These are phyloP conservation scores for Lyophyllum semitale DNA, from an alignment of 768 basidiomycete species.

Conservation along the genomic window DNA sequence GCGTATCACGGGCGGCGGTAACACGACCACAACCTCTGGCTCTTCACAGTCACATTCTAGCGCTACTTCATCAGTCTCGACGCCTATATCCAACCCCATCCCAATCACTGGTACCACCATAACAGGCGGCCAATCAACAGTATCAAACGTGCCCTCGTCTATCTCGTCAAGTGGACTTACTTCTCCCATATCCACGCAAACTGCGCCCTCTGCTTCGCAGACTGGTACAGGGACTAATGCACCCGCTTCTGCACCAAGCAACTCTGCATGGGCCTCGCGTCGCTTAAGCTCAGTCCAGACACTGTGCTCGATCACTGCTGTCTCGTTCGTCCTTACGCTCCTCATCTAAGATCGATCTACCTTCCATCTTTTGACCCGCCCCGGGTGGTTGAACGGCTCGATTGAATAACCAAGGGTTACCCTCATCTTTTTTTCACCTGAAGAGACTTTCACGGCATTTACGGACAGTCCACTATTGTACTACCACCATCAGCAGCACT, in stretches of 20 bases:
- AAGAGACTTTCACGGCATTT: neutral
- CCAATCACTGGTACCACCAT: conserved; percentile 33
- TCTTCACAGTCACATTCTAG: conserved; percentile 11
- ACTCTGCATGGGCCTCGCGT: conserved; percentile 26
- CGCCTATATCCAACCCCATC: conserved; percentile 28
- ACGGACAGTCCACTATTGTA: conserved; percentile 5
- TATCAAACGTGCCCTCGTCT: neutral
- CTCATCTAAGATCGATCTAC: conserved; percentile 11
- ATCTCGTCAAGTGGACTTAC: neutral
- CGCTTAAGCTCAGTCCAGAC: conserved; percentile 13
- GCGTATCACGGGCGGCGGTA: conserved; percentile 37
- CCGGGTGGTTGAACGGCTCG: neutral
- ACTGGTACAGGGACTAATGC: conserved; percentile 4
- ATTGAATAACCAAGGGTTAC: conserved; percentile 2
- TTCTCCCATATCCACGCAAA: neutral
- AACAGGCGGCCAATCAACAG: neutral
- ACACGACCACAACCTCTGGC: conserved; percentile 19
- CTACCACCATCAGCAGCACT: conserved; percentile 11
- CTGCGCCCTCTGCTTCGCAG: neutral
- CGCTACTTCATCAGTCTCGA: conserved; percentile 21
- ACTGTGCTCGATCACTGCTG: conserved; percentile 17
- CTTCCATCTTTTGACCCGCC: conserved; percentile 6
- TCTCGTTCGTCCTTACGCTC: conserved; percentile 18
- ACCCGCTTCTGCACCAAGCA: conserved; percentile 22
- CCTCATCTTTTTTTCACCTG: conserved; percentile 1